phyloP scores from a whole-genome alignment of 2,329 filamentous ascomycete species.

The Cytospora chrysosperma region DNA sequence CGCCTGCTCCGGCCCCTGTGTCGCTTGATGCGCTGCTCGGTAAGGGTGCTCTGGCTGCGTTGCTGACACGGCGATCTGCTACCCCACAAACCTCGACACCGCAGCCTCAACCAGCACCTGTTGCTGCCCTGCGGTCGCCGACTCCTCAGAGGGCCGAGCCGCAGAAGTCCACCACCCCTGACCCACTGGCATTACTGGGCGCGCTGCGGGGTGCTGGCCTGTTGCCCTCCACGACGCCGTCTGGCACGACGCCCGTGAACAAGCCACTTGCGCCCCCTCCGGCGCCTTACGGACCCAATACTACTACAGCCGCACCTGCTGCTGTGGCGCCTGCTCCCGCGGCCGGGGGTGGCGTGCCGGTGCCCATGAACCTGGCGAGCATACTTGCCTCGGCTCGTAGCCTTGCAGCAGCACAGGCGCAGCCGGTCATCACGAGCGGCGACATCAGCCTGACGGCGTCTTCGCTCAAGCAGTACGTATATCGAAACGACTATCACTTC shows the following conservation, averaged over 20 bases:
- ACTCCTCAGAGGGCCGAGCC: constrained; percentile 43
- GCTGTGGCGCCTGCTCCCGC: constrained; percentile 1
- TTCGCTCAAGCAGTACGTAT: constrained; percentile 70
- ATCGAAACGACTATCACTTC: neutral
- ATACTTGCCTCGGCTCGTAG: constrained; percentile 29
- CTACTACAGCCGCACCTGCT: constrained; percentile 33
- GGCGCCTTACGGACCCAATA: constrained; percentile 1
- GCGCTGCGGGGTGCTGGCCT: constrained; percentile 69
- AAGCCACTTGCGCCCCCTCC: constrained; percentile 37
- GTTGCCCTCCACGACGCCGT: constrained; percentile 47
- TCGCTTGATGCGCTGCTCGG: constrained; percentile 61
- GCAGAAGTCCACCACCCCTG: constrained; percentile 38
- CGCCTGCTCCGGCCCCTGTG: constrained; percentile 37
- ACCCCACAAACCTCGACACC: constrained; percentile 50
- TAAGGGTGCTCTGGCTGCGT: constrained; percentile 57
- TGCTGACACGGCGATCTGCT: constrained; percentile 54
- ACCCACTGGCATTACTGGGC: constrained; percentile 62
- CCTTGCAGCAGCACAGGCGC: constrained; percentile 23
- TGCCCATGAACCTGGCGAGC: constrained; percentile 33
- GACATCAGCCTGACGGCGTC: constrained; percentile 62
- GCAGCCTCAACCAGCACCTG: constrained; percentile 34
- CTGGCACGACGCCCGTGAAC: constrained; percentile 36
- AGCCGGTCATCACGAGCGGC: constrained; percentile 21
- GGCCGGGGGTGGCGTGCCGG: neutral
- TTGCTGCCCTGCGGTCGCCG: constrained; percentile 49